Evolutionary conservation across 2,329 filamentous ascomycete species (phyloP).

Genomic region (Purpureocillium lavendulum): DNA sequence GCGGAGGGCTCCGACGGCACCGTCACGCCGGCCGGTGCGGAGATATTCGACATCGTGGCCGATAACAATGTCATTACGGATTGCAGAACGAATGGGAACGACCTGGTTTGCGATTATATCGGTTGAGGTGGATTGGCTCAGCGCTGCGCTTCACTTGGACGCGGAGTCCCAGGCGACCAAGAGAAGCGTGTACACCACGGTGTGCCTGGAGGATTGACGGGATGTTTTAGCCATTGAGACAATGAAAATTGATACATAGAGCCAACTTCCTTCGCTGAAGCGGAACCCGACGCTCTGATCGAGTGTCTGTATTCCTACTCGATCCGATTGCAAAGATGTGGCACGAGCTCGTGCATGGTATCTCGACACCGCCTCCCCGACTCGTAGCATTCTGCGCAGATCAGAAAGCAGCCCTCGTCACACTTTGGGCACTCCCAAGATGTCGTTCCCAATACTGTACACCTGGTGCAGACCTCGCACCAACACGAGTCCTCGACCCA

Average conservation of each 20-base stretch:
- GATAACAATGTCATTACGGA: constrained; percentile 5
- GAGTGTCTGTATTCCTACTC: not conserved
- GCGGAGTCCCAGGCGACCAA: too few relatives aligned
- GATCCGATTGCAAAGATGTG: constrained; percentile 2
- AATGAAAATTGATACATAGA: too few relatives aligned
- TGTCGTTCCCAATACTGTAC: constrained; percentile 1
- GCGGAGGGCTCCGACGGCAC: constrained; percentile 10
- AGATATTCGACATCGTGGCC: constrained; percentile 11
- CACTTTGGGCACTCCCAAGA: constrained; percentile 6
- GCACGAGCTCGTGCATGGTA: constrained; percentile 1
- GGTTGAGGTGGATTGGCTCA: constrained; percentile 1
- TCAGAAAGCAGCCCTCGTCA: constrained; percentile 8
- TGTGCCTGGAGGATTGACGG: too few relatives aligned
- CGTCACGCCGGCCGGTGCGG: constrained; percentile 7
- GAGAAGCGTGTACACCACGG: too few relatives aligned
- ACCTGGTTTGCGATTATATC: constrained; percentile 3
- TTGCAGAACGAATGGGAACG: constrained; percentile 5
- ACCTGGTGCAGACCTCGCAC: constrained; percentile 9
- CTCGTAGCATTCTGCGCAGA: constrained; percentile 6
- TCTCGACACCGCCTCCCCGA: constrained; percentile 2
- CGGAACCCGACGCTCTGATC: not conserved
- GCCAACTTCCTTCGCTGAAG: too few relatives aligned
- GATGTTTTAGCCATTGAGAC: too few relatives aligned
- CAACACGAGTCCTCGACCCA: constrained; percentile 2
- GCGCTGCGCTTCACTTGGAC: too few relatives aligned